phyloP scores from a whole-genome alignment of 179 eudicot species.

The Beta corolliflora region DNA sequence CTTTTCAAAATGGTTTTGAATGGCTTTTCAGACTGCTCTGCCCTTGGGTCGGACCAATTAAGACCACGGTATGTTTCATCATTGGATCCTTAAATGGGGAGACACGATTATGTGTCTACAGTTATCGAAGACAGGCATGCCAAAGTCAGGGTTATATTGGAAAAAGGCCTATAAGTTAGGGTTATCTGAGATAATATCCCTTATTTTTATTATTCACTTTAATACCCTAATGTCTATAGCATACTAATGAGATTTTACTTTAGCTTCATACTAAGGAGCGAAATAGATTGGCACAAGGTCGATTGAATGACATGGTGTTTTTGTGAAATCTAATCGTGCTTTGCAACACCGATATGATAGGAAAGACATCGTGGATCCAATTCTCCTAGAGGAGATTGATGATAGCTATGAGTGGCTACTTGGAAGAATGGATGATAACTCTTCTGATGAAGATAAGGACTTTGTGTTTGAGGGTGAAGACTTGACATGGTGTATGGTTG shows the following conservation, averaged over 20 bases:
- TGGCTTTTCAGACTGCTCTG: too few species aligned
- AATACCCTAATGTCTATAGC: background rate
- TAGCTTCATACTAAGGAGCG: constrained; percentile 24
- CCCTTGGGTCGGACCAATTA: too few species aligned
- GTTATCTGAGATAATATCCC: too few species aligned
- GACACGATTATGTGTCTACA: too few species aligned
- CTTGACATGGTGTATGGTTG: background rate
- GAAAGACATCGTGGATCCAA: background rate
- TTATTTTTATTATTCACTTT: too few species aligned
- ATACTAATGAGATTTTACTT: background rate
- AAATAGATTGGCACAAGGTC: background rate
- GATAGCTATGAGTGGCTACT: too few species aligned
- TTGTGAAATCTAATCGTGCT: constrained; percentile 9
- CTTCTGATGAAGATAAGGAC: background rate
- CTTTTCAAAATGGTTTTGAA: too few species aligned
- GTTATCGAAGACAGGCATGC: too few species aligned
- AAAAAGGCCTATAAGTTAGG: too few species aligned
- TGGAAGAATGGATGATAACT: background rate
- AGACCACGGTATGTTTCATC: too few species aligned
- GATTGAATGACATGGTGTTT: constrained; percentile 21
- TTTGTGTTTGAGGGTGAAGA: constrained; percentile 8
- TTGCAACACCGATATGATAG: background rate
- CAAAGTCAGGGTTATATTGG: too few species aligned
- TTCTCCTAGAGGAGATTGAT: background rate
- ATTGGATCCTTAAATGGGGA: too few species aligned